A percentile compares a stretch with the other conserved stretches of the same genome.
These are phyloP conservation scores for Rickenella mellea DNA, from an alignment of 768 basidiomycete species.

Conservation along the genomic window DNA sequence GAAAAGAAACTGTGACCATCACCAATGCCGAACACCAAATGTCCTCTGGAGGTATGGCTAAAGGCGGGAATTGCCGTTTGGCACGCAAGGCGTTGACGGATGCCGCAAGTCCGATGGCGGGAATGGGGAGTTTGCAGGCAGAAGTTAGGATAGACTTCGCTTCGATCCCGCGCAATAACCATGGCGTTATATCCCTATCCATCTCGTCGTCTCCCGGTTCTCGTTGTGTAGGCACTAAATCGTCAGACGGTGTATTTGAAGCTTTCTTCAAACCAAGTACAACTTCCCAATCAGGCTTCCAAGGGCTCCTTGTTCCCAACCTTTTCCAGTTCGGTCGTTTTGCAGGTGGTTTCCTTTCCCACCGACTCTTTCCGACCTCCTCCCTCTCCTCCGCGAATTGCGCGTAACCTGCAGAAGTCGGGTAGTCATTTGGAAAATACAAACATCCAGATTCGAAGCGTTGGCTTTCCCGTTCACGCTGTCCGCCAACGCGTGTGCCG, in stretches of 20 bases:
- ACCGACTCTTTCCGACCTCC: constrained; percentile 43
- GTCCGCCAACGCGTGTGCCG: constrained; percentile 77
- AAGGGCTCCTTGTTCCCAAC: constrained; percentile 60
- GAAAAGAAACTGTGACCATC: constrained; percentile 51
- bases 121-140: constrained; percentile 28
- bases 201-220: constrained; percentile 17
- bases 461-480: constrained; percentile 74
- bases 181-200: constrained; percentile 28
- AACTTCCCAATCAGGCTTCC: constrained; percentile 65
- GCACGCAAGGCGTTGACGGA: constrained; percentile 51
- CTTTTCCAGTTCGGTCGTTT: constrained; percentile 70
- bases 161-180: constrained; percentile 61
- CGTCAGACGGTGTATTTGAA: constrained; percentile 15
- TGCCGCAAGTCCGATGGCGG: constrained; percentile 33
- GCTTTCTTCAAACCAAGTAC: constrained; percentile 43
- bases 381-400: constrained; percentile 39
- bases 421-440: constrained; percentile 80
- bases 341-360: constrained; percentile 80
- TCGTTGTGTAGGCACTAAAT: constrained; percentile 50
- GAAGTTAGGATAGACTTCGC: constrained; percentile 35
- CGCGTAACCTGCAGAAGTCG: constrained; percentile 45
- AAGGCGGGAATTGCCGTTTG: constrained; percentile 38
- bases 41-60: constrained; percentile 30
- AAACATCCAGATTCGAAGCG: constrained; percentile 68
- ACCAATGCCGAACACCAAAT: constrained; percentile 58